Percentiles rank a stretch among this genome's conserved stretches.
phyloP scores from a whole-genome alignment of 768 basidiomycete species.

The Hydnomerulius pinastri region DNA sequence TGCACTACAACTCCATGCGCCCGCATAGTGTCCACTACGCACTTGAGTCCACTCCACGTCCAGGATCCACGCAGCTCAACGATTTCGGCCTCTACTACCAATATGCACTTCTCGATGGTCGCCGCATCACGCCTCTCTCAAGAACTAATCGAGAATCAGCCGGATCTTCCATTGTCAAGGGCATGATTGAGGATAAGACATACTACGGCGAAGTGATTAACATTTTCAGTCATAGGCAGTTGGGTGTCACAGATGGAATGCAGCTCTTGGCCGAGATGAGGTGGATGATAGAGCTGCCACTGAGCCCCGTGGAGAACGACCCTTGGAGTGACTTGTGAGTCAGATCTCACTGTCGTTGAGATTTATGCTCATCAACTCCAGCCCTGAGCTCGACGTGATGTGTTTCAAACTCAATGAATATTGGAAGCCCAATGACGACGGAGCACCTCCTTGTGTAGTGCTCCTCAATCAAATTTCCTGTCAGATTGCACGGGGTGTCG shows the following conservation, averaged over 20 bases:
- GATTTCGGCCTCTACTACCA: neutral
- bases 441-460: constrained; percentile 12
- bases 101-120: constrained; percentile 17
- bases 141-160: constrained; percentile 2
- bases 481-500: constrained; percentile 13
- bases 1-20: too few relatives aligned
- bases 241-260: neutral
- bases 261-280: constrained; percentile 1
- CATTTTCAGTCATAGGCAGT: constrained; percentile 18
- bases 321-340: constrained; percentile 19
- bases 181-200: neutral
- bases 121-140: constrained; percentile 12
- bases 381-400: constrained; percentile 22
- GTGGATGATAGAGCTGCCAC: constrained; percentile 3
- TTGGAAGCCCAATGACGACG: neutral
- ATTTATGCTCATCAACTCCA: neutral
- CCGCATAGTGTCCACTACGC: too few relatives aligned
- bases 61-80: too few relatives aligned
- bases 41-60: too few relatives aligned
- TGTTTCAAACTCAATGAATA: constrained; percentile 14
- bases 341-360: neutral
- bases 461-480: constrained; percentile 15
- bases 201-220: constrained; percentile 14
- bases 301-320: neutral
- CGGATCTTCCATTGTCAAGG: constrained; percentile 16